phyloP scores from a whole-genome alignment of 2,329 filamentous ascomycete species.

The Zasmidium angulare region DNA sequence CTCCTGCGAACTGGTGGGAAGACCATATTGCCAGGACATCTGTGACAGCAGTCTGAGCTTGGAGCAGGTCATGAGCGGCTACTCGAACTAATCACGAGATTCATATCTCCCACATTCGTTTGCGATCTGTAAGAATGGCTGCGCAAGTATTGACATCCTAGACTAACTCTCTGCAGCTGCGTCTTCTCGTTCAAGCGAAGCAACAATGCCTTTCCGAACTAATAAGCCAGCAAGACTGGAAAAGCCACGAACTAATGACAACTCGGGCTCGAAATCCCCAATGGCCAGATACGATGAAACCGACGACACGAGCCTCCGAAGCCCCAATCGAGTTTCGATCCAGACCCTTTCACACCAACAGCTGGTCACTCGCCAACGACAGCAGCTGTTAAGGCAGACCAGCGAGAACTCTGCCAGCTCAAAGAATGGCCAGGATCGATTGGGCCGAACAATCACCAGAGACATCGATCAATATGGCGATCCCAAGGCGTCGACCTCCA shows the following conservation, averaged over 20 bases:
- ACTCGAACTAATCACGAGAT: background rate
- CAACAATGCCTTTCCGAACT: slow-evolving; percentile 7
- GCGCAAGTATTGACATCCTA: background rate
- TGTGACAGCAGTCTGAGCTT: background rate
- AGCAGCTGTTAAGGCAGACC: slow-evolving; percentile 10
- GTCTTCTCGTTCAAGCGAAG: background rate
- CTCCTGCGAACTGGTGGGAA: background rate
- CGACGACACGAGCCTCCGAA: background rate
- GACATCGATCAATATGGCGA: slow-evolving; percentile 11
- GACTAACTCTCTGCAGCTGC: background rate
- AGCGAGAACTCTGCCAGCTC: slow-evolving; percentile 11
- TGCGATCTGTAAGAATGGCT: background rate
- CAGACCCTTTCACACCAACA: slow-evolving; percentile 6
- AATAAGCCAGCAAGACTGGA: slow-evolving; percentile 10
- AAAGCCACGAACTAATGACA: slow-evolving; percentile 2
- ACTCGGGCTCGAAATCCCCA: background rate
- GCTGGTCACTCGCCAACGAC: slow-evolving; percentile 7
- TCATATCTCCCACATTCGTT: background rate
- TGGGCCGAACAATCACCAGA: slow-evolving; percentile 1
- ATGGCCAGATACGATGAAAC: background rate
- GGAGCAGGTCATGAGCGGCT: background rate
- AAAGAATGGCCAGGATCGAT: background rate
- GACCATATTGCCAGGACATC: background rate
- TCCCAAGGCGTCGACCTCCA: slow-evolving; percentile 6
- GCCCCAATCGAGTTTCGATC: slow-evolving; percentile 7